These are phyloP conservation scores for Epichloe uncinata DNA, from an alignment of 2,329 filamentous ascomycete species.

Conservation along the genomic window DNA sequence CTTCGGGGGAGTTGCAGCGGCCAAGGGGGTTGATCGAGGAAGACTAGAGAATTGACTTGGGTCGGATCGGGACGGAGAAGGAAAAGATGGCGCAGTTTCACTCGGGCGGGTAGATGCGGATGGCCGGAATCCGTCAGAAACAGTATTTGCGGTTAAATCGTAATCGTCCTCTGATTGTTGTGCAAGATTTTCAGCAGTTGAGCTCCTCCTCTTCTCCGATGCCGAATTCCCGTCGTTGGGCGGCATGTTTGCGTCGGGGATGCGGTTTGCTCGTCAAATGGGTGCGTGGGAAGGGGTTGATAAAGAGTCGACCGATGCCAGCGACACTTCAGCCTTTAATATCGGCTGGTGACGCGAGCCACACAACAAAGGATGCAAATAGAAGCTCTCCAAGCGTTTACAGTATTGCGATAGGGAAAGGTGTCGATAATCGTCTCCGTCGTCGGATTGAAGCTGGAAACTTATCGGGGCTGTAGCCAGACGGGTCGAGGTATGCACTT, in stretches of 20 bases:
- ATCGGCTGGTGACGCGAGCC: not conserved
- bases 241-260: conserved; percentile 26
- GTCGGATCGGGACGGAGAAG: conserved; percentile 10
- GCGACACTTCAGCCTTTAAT: not conserved
- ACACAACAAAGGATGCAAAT: not conserved
- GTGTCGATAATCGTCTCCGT: not conserved
- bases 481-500: not conserved
- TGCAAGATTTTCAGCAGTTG: conserved; percentile 29
- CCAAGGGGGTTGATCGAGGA: conserved; percentile 10
- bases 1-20: conserved; percentile 13
- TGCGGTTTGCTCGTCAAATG: not conserved
- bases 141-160: conserved; percentile 33
- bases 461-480: not conserved
- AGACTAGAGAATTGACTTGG: not conserved
- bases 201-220: conserved; percentile 26
- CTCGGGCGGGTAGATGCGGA: not conserved
- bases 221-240: conserved; percentile 24
- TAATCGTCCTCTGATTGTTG: conserved; percentile 30
- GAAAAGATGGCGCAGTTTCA: conserved; percentile 7
- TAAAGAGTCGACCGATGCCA: not conserved
- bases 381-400: not conserved
- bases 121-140: conserved; percentile 41
- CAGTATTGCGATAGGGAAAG: not conserved
- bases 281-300: not conserved
- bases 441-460: not conserved